Conservation (phyloP, 2,329 filamentous ascomycete genomes). For the Arthrocladium fulminans region DNA sequence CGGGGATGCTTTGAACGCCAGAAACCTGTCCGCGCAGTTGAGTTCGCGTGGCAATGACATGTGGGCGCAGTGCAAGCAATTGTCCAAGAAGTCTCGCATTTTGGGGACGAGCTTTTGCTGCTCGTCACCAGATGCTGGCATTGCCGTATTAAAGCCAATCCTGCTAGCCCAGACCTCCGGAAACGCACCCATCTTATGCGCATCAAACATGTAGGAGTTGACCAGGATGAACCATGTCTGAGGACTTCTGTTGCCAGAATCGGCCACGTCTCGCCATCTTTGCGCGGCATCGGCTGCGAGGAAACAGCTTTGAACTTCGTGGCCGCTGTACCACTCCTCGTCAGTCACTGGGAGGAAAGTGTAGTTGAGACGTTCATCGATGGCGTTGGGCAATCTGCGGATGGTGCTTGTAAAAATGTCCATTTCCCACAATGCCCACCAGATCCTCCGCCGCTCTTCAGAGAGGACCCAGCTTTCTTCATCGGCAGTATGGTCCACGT, state of each 20-base stretch:
- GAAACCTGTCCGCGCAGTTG: conserved; percentile 26
- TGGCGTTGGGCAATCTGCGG: conserved; percentile 29
- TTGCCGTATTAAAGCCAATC: conserved; percentile 7
- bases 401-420: conserved; percentile 37
- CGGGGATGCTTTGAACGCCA: conserved; percentile 14
- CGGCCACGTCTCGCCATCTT: conserved; percentile 28
- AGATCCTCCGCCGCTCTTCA: conserved; percentile 33
- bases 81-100: conserved; percentile 21
- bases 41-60: conserved; percentile 26
- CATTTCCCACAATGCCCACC: conserved; percentile 39
- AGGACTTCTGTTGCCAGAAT: conserved; percentile 27
- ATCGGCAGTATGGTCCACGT: conserved; percentile 1
- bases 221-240: conserved; percentile 35
- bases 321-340: conserved; percentile 27
- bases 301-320: conserved; percentile 23
- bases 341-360: conserved; percentile 31
- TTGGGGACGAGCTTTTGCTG: conserved; percentile 17
- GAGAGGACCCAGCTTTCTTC: conserved; percentile 21
- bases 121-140: background rate
- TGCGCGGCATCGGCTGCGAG: conserved; percentile 26
- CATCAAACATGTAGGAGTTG: conserved; percentile 33
- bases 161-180: conserved; percentile 1
- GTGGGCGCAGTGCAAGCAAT: conserved; percentile 18
- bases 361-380: conserved; percentile 31
- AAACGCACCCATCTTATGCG: conserved; percentile 27